phyloP scores from a whole-genome alignment of 306 rosid genomes.

The Quercus engelmannii region DNA sequence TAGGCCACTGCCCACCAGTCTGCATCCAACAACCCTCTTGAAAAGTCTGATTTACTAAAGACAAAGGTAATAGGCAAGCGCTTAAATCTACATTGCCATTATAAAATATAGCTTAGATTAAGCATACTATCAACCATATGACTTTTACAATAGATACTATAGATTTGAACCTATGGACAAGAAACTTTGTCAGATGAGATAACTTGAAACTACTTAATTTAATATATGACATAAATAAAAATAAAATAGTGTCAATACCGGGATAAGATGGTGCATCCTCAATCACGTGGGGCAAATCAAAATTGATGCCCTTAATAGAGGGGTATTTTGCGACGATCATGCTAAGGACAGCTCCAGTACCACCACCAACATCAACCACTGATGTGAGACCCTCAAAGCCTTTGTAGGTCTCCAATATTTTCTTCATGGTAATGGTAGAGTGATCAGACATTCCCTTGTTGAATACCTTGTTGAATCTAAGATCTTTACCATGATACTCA shows the following conservation, averaged over 20 bases:
- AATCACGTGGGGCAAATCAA: constrained; percentile 87
- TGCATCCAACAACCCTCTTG: too few species aligned
- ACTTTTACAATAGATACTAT: too few species aligned
- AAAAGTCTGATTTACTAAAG: too few species aligned
- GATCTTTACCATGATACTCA: constrained; percentile 82
- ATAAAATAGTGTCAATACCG: constrained; percentile 25
- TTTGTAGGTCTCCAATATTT: constrained; percentile 60
- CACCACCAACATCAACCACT: constrained; percentile 90
- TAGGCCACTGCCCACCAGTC: too few species aligned
- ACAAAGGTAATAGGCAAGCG: too few species aligned
- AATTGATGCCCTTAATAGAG: constrained; percentile 71
- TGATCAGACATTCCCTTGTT: constrained; percentile 85
- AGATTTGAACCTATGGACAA: too few species aligned
- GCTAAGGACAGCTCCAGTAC: constrained; percentile 68
- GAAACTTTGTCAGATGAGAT: too few species aligned
- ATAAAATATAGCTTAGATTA: too few species aligned
- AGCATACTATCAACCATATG: too few species aligned
- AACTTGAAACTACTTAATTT: too few species aligned
- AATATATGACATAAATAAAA: background rate
- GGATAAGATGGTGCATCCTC: constrained; percentile 72
- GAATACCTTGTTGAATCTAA: constrained; percentile 87
- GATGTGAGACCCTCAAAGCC: constrained; percentile 81
- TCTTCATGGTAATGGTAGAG: constrained; percentile 85
- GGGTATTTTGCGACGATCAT: constrained; percentile 84
- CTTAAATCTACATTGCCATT: too few species aligned